Base-by-base conservation (phyloP, 495 filamentous ascomycete species). In the Lineolata rhizophorae region DNA sequence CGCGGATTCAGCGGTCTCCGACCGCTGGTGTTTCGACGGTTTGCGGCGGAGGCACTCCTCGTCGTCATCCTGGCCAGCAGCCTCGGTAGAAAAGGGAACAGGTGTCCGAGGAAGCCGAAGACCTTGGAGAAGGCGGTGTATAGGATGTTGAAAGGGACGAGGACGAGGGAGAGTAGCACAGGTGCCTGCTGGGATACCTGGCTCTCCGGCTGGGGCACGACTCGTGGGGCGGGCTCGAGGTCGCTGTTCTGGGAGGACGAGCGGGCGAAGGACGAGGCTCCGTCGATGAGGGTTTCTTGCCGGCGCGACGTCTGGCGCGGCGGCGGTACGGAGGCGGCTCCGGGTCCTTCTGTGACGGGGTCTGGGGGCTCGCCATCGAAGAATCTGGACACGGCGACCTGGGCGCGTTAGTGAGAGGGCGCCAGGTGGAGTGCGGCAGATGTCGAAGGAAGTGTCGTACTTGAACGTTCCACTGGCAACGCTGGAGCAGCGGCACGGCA, bases 301-400 rank as follows among this genome's bases (percentile, higher is more conserved):
- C 68, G 69, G 21, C 76, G 59, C 5, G 56, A 51, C 15, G 64
- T 50, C 36, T 64, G 60, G 12, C 68, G 70, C 31, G 67, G 58
- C n/a, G 65, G 46, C 27, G 58, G 46, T 22, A 70, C 55, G 20
- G 65, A 40, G 18, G 71, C 63, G 21, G 72, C 65, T 31, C 72
- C 58, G 36, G 78, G 73, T n/a, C n/a, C n/a, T 55, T 81, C 77
- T 40, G 79, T 79, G 4, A 85, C 57, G 3, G 68, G 73, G 46
- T 92, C 50, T 21, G 78, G 66, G 3, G 73, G 68, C 53, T 95
- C 90, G 31, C 90, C 87, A 49, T 95, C 87, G 48, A 94, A 97
- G 67, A 95, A 95, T 45, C 85, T 85, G 30, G 87, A 65, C 31
- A 97, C 78, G 20, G 87, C 87, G 39, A 95, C 90, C 76, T 97